Base-by-base conservation (phyloP, 352 stramenopile species). In the Lagenidium sp. region DNA sequence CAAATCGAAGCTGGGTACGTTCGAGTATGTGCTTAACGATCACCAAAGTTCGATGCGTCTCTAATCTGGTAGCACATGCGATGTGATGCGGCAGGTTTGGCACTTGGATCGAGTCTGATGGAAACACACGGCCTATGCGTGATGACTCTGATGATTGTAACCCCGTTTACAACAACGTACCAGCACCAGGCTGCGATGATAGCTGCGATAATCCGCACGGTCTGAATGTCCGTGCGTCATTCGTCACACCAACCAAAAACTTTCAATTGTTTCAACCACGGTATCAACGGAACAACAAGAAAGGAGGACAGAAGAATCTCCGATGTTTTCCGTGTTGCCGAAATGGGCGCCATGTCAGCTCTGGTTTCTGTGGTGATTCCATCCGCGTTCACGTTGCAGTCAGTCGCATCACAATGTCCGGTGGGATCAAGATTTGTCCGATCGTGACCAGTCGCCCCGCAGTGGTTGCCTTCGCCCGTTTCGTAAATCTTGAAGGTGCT, bases 261-360 rank as follows among this genome's bases (percentile, higher is more conserved):
- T 86, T 87, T 36, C 68, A 83, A 52, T 66, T 90, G 26, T 94
- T 95, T 43, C 65, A 82, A 47, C 50, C 64, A 8, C 64, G 73
- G 3, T 95, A 95, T 57, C 83, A 94, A 47, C 77, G 81, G 13
- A 95, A 95, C 65, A 95, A 94, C 53, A 95, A 95, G 55, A 90
- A 92, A 41, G 80, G 82, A 29, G 81, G 81, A 2, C 82, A 94
- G 44, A 95, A 94, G 53, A 95, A 95, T 36, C 48, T 95, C 23
- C 79, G 83, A 6, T 94, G 83, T 45, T 95, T 95, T 40, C 83
- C 83, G 12, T 88, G 61, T 50, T 93, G 81, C 48, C 76, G 81
- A 20, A 81, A 89, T 28, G 73, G 67, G 0, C 68, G 77, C 6
- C 83, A 95, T 50, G 79, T 91, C 49, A 85, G 66, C 44, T 87